A percentile compares a stretch with the other conserved stretches of the same genome.
Conservation (phyloP, 163 green algal genomes). For the Scenedesmus sp. region DNA sequence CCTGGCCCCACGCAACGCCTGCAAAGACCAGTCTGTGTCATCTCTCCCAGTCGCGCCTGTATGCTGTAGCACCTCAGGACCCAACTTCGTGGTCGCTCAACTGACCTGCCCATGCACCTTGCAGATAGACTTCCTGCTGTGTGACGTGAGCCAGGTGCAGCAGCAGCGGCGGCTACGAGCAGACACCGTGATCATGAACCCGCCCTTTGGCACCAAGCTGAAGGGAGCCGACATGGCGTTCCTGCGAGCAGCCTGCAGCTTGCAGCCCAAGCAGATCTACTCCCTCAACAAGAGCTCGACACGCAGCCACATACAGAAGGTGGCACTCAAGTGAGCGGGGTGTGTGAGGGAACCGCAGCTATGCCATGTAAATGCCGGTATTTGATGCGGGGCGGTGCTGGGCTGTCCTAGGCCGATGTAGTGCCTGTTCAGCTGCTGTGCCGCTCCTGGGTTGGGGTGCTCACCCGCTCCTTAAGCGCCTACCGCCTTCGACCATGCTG, state of each 20-base stretch:
- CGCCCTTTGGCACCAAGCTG: slow-evolving; percentile 92
- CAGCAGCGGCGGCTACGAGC: slow-evolving; percentile 15
- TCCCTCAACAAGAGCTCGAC: slow-evolving; percentile 94
- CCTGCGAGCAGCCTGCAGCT: slow-evolving; percentile 77
- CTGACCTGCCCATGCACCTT: not conserved
- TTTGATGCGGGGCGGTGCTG: no score
- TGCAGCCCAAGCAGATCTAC: slow-evolving; percentile 79
- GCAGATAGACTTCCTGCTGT: slow-evolving; percentile 84
- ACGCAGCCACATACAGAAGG: slow-evolving; percentile 78
- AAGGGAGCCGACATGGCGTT: slow-evolving; percentile 95
- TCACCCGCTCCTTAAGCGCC: no score
- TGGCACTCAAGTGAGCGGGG: slow-evolving; percentile 73
- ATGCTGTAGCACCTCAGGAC: no score
- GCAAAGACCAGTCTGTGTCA: no score
- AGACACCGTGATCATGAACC: slow-evolving; percentile 97
- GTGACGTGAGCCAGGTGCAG: slow-evolving; percentile 66
- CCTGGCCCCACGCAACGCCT: no score
- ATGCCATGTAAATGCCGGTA: no score
- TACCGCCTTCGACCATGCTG: not conserved
- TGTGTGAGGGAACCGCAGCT: not conserved
- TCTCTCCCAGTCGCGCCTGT: no score
- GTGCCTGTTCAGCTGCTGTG: not conserved
- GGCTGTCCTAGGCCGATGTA: not conserved
- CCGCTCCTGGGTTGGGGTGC: not conserved
- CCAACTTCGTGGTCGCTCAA: no score